Percentiles rank a stretch among this genome's conserved stretches.
These are phyloP conservation scores for Citeromyces hawaiiensis DNA, from an alignment of 1,139 yeast species.

Conservation along the genomic window DNA sequence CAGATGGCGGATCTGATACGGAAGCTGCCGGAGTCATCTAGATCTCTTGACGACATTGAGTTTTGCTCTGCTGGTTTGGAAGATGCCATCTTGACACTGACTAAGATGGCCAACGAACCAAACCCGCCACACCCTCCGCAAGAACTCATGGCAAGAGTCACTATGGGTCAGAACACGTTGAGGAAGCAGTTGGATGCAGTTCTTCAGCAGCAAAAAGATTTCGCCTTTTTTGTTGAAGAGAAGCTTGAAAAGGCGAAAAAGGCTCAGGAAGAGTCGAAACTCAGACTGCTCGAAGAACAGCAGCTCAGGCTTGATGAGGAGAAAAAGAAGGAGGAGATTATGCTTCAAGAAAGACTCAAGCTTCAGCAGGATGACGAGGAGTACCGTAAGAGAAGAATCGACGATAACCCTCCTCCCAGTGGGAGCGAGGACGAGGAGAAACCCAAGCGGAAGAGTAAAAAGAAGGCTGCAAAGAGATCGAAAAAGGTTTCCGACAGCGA, in stretches of 20 bases:
- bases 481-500: conserved; percentile 21
- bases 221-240: conserved; percentile 40
- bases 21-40: conserved; percentile 43
- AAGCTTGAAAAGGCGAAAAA: conserved; percentile 67
- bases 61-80: conserved; percentile 43
- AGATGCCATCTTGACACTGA: conserved; percentile 48
- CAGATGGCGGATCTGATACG: conserved; percentile 78
- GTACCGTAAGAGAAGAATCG: conserved; percentile 56
- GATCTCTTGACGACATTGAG: conserved; percentile 52
- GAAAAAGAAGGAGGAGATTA: conserved; percentile 30
- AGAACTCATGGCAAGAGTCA: conserved; percentile 76
- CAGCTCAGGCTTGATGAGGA: conserved; percentile 26
- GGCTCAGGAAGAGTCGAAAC: conserved; percentile 45
- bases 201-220: conserved; percentile 59
- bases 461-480: conserved; percentile 6
- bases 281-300: conserved; percentile 23
- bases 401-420: conserved; percentile 15
- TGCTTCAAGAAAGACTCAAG: conserved; percentile 49
- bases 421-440: conserved; percentile 11
- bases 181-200: conserved; percentile 58
- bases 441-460: conserved; percentile 6
- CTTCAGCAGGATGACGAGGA: conserved; percentile 75
- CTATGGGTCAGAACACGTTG: conserved; percentile 69
- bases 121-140: conserved; percentile 65
- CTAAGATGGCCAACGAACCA: conserved; percentile 42